phyloP scores from a whole-genome alignment of 345 rosid species.

The Erucastrum elatum region DNA sequence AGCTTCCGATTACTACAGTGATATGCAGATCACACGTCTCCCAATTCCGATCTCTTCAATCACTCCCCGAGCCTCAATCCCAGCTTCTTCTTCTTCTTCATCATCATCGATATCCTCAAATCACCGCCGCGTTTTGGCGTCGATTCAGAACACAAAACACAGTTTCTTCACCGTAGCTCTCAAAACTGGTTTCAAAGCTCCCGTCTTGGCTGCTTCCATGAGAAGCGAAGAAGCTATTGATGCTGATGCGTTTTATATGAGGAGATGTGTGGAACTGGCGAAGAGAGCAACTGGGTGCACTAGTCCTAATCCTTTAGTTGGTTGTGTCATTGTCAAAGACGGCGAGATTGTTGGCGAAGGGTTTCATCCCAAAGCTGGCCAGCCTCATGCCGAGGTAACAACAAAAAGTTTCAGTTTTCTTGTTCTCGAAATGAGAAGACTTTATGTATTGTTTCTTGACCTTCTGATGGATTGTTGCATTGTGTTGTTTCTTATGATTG shows the following conservation, averaged over 20 bases:
- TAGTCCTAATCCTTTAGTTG: conserved; percentile 96
- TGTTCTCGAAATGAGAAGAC: conserved; percentile 26
- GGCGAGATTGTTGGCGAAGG: conserved; percentile 89
- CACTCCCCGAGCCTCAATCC: conserved; percentile 15
- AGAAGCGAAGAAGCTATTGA: conserved; percentile 36
- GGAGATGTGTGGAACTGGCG: conserved; percentile 78
- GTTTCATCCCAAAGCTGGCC: conserved; percentile 95
- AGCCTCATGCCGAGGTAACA: conserved; percentile 94
- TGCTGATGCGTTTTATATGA: conserved; percentile 59
- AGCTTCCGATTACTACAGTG: not conserved
- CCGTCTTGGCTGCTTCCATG: conserved; percentile 29
- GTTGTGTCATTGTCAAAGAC: conserved; percentile 88
- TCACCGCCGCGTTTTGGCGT: conserved; percentile 8
- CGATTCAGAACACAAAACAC: conserved; percentile 10
- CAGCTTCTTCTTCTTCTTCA: not conserved
- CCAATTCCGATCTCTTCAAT: conserved; percentile 1
- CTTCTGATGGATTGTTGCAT: not conserved
- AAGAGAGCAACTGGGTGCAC: conserved; percentile 74
- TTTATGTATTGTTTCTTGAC: not conserved
- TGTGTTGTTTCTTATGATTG: not conserved
- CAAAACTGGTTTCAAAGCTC: conserved; percentile 5
- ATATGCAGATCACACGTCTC: conserved; percentile 35
- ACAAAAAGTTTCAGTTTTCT: not conserved
- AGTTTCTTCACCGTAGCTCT: not conserved
- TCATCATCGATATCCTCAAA: not conserved